Percentiles rank a stretch among this genome's conserved stretches.
phyloP scores from a whole-genome alignment of 768 basidiomycete species.

The Chalciporus pseudorubinellus region DNA sequence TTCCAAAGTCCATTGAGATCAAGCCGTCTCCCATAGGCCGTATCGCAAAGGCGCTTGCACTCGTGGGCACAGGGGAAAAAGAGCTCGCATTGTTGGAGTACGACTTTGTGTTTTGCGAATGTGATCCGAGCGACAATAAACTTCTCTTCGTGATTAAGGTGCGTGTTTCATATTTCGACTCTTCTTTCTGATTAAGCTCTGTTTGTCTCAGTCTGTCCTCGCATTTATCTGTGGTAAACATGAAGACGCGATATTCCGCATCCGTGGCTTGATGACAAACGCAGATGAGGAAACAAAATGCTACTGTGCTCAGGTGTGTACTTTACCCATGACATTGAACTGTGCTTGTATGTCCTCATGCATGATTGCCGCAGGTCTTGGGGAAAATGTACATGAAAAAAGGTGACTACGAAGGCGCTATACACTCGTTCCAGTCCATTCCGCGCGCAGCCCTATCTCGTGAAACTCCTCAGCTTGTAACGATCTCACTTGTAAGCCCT shows the following conservation, averaged over 20 bases:
- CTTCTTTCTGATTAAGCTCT: no score
- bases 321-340: not conserved
- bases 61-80: not conserved
- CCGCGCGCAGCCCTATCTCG: not conserved
- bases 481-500: slow-evolving; percentile 1
- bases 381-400: slow-evolving; percentile 1
- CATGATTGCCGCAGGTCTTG: not conserved
- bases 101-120: slow-evolving; percentile 1
- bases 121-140: not conserved
- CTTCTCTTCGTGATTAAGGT: slow-evolving; percentile 6
- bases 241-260: not conserved
- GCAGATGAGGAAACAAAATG: not conserved
- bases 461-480: not conserved
- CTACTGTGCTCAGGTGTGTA: not conserved
- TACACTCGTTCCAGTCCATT: not conserved
- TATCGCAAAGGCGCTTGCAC: slow-evolving; percentile 6
- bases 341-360: no score
- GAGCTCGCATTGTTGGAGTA: not conserved
- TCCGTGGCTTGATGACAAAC: not conserved
- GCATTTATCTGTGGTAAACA: not conserved
- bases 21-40: not conserved
- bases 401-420: slow-evolving; percentile 1
- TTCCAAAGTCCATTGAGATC: slow-evolving; percentile 1
- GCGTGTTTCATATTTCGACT: no score
- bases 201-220: not conserved